Evolutionary conservation across 2,329 filamentous ascomycete genomes (phyloP).

Genomic region (Fusarium coffeatum): DNA sequence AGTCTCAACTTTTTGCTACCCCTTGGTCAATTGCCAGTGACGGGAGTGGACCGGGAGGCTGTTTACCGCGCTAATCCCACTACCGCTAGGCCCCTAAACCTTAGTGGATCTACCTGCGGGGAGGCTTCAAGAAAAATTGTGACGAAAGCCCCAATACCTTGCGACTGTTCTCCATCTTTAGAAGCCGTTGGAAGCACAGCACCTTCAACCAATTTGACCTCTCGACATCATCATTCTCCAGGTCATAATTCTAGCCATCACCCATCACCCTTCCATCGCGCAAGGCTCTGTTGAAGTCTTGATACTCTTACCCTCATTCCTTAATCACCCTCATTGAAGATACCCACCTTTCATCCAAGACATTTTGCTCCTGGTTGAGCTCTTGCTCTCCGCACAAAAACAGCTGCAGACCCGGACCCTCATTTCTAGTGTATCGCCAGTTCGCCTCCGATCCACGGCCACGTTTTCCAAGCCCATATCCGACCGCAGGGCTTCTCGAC

Average conservation of each 20-base stretch:
- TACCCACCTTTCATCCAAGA: slow-evolving; percentile 10
- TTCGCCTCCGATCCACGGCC: slow-evolving; percentile 30
- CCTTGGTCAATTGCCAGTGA: slow-evolving; percentile 5
- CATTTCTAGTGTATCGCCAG: slow-evolving; percentile 37
- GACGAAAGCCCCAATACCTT: slow-evolving; percentile 46
- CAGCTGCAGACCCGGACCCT: slow-evolving; percentile 34
- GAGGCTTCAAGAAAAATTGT: slow-evolving; percentile 49
- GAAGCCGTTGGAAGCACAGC: slow-evolving; percentile 43
- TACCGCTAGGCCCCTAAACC: slow-evolving; percentile 23
- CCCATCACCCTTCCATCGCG: slow-evolving; percentile 7
- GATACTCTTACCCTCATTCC: slow-evolving; percentile 15
- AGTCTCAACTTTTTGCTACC: neutral
- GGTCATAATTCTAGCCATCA: slow-evolving; percentile 10
- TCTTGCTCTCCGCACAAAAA: slow-evolving; percentile 37
- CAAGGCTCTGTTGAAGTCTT: neutral
- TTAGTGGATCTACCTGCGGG: slow-evolving; percentile 41
- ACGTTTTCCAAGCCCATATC: slow-evolving; percentile 24
- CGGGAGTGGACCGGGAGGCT: slow-evolving; percentile 8
- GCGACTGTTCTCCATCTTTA: slow-evolving; percentile 36
- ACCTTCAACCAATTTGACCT: slow-evolving; percentile 12
- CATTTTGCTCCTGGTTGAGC: slow-evolving; percentile 35
- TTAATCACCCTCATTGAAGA: slow-evolving; percentile 26
- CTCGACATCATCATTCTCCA: slow-evolving; percentile 42
- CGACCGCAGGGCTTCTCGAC: slow-evolving; percentile 28
- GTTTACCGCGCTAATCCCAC: slow-evolving; percentile 30